Conservation (phyloP, 345 rosid species). For the Eucalyptus guilfoylei region DNA sequence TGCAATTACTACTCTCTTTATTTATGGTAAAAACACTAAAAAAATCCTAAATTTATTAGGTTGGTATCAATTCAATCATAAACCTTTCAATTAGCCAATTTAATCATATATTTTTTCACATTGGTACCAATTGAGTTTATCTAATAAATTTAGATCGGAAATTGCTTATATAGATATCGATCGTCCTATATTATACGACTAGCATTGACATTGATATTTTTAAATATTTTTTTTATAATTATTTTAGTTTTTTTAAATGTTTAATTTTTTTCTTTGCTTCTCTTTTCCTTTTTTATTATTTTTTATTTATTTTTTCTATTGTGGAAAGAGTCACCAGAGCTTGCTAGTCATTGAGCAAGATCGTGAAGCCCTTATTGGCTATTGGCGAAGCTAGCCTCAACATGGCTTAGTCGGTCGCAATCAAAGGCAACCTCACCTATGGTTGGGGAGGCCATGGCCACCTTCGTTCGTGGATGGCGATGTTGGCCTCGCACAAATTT, state of each 20-base stretch:
- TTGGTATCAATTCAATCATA: fast-evolving
- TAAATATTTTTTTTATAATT: too few species aligned
- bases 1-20: not conserved
- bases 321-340: fast-evolving
- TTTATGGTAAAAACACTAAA: not conserved
- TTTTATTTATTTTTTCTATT: too few species aligned
- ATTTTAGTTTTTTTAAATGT: too few species aligned
- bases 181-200: fast-evolving
- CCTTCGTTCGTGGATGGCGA: fast-evolving
- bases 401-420: fast-evolving
- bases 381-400: fast-evolving
- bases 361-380: fast-evolving
- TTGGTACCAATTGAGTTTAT: not conserved
- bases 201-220: fast-evolving
- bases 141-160: fast-evolving
- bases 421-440: not conserved
- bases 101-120: fast-evolving
- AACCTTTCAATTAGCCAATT: fast-evolving
- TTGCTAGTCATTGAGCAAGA: not conserved
- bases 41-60: fast-evolving
- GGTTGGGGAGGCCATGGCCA: not conserved
- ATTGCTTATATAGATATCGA: fast-evolving
- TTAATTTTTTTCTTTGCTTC: too few species aligned
- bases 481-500: fast-evolving
- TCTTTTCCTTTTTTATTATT: fast-evolving